Base-by-base conservation (phyloP, 75 land plant genomes). In the Picea sitchensis region DNA sequence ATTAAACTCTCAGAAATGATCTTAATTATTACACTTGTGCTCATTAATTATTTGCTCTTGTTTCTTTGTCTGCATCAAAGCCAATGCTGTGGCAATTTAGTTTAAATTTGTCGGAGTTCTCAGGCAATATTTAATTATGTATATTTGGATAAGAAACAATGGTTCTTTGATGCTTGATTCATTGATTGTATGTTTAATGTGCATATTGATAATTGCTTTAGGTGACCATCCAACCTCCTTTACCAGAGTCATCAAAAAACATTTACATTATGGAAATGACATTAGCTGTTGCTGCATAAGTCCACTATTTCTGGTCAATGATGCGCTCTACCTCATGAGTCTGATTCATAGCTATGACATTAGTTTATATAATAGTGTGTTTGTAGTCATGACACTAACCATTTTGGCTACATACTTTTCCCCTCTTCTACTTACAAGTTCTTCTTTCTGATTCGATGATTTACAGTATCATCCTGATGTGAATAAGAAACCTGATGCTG, bases 401-500 rank as follows among this genome's bases (percentile, higher is more conserved):
- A 41, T 44, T 71, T 71, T 44, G 36, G 54, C 11, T 20, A 44
- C n/a, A n/a, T 9, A 71, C 3, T 7, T 65, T 71, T 44, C 3
- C 13, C 2, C n/a, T 38, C 41, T 34, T 69, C 21, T 38, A 41
- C 56, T 71, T 9, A 41, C 21, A 41, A 71, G n/a, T 44, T 71
- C 23, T 17, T 36, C 5, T 38, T 69, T 71, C 20, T 71, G 47
- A 12, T 65, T 69, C 15, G 2, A 44, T 72, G 56, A 7, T 78
- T 73, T 86, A 78, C 94, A 93, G 96, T 92, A 90, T 77, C 96
- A 93, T 86, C 96, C 96, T 80, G 96, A 93, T 92, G 96, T 93
- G 84, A 88, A 84, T 82, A 93, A 90, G 80, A 89, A 86, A 57
- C 76, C 78, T 69, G 83, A 81, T 69, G 89, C 94, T 61, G 76